A percentile compares a stretch with the other conserved stretches of the same genome.
These are phyloP conservation scores for Pyrenochaeta sp. DNA, from an alignment of 2,329 filamentous ascomycete genomes.

Conservation along the genomic window DNA sequence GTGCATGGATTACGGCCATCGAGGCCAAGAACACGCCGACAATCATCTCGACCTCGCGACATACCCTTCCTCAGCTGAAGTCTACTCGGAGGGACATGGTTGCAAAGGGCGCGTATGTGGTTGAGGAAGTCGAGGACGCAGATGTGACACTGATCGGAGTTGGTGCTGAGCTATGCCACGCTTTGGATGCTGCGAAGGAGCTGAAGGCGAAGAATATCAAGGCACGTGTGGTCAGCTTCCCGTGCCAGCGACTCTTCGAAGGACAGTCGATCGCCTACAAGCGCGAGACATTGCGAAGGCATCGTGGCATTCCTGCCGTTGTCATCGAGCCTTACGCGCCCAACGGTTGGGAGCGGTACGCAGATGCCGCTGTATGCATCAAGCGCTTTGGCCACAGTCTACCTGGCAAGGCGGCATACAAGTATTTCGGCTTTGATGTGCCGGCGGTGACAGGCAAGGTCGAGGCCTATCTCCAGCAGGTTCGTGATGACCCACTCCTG, in stretches of 20 bases:
- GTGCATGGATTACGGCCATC: constrained; percentile 62
- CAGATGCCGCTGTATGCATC: constrained; percentile 64
- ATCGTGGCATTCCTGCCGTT: constrained; percentile 55
- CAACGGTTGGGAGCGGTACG: constrained; percentile 68
- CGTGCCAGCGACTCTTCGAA: constrained; percentile 60
- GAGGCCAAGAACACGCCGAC: constrained; percentile 52
- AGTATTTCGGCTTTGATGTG: constrained; percentile 63
- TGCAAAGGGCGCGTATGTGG: constrained; percentile 56
- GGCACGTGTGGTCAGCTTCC: constrained; percentile 59
- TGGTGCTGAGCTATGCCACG: constrained; percentile 60
- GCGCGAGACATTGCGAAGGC: constrained; percentile 54
- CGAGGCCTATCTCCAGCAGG: constrained; percentile 43
- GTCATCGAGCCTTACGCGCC: constrained; percentile 67
- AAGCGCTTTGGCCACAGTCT: constrained; percentile 63
- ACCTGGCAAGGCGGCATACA: constrained; percentile 62
- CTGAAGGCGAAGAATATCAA: constrained; percentile 51
- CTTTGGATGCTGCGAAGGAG: constrained; percentile 51
- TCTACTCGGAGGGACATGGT: constrained; percentile 53
- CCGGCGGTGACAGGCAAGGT: constrained; percentile 54
- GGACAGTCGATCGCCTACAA: constrained; percentile 56
- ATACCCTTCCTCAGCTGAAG: constrained; percentile 53
- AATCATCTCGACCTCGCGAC: constrained; percentile 60
- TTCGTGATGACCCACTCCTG: constrained; percentile 46
- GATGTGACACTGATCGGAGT: constrained; percentile 60
- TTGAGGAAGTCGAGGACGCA: constrained; percentile 53